phyloP scores from a whole-genome alignment of 805 yeast species.

The Candida argentea region DNA sequence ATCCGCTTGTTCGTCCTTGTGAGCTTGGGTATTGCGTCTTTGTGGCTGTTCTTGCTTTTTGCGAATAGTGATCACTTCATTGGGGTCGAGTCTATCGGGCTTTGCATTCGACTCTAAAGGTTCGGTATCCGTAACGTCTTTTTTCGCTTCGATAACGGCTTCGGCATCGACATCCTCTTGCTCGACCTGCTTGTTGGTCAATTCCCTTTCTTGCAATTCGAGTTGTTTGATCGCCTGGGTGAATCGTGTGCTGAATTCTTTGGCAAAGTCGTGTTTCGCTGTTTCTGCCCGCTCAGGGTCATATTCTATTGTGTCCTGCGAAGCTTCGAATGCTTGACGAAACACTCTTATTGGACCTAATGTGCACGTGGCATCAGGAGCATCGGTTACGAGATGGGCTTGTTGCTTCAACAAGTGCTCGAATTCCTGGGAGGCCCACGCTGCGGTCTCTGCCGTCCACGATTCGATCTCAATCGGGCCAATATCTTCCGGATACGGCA shows the following conservation, averaged over 20 bases:
- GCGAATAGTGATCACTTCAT: slow-evolving; percentile 34
- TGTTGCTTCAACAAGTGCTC: neutral
- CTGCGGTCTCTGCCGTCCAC: neutral
- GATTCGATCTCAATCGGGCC: no score
- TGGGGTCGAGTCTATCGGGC: slow-evolving; percentile 10
- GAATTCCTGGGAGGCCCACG: neutral
- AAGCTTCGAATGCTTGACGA: slow-evolving; percentile 1
- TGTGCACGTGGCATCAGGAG: neutral
- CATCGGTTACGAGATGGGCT: neutral
- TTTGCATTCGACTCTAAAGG: neutral
- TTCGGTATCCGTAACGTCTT: slow-evolving; percentile 1
- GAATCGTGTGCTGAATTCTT: slow-evolving; percentile 9
- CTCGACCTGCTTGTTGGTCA: neutral
- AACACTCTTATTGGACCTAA: slow-evolving; percentile 1
- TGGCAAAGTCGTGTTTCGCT: slow-evolving; percentile 10
- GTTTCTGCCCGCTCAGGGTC: slow-evolving; percentile 6
- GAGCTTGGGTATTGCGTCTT: slow-evolving; percentile 4
- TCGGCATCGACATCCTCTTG: slow-evolving; percentile 1
- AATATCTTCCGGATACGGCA: neutral
- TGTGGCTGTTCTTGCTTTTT: slow-evolving; percentile 9
- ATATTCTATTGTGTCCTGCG: slow-evolving; percentile 8
- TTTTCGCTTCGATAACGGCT: slow-evolving; percentile 1
- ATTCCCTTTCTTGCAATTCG: slow-evolving; percentile 8
- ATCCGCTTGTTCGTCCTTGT: slow-evolving; percentile 4
- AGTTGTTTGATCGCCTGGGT: slow-evolving; percentile 6